Evolutionary conservation across 139 green algal species (phyloP).

Genomic region (Mesotaenium endlicherianum): DNA sequence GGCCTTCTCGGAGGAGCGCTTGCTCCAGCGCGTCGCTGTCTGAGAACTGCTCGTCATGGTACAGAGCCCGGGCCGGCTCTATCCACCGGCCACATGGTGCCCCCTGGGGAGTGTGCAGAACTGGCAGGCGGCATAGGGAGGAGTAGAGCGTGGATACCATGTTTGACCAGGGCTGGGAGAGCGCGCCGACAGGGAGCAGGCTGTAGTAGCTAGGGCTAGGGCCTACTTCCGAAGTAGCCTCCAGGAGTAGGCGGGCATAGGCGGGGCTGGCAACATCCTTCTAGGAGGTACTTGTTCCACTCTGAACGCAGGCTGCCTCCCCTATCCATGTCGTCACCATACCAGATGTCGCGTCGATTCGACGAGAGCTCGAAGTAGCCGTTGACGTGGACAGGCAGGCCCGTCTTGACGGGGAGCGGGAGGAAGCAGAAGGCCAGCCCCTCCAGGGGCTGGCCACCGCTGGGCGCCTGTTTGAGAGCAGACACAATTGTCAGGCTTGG

Average conservation of each 20-base stretch:
- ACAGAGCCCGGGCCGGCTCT: slow-evolving; percentile 38
- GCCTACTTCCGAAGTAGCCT: slow-evolving; percentile 58
- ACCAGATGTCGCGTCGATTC: slow-evolving; percentile 69
- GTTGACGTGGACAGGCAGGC: slow-evolving; percentile 73
- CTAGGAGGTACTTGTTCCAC: slow-evolving; percentile 71
- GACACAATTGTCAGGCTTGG: too few species aligned
- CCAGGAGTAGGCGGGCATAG: slow-evolving; percentile 60
- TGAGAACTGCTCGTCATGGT: slow-evolving; percentile 30
- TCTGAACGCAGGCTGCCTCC: slow-evolving; percentile 60
- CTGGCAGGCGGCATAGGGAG: slow-evolving; percentile 17
- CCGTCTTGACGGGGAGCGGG: slow-evolving; percentile 61
- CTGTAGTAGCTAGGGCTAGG: slow-evolving; percentile 44
- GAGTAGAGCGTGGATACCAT: slow-evolving; percentile 56
- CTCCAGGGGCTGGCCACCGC: background rate
- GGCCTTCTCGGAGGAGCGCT: slow-evolving; percentile 36
- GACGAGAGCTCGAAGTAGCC: slow-evolving; percentile 71
- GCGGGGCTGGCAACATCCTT: slow-evolving; percentile 55
- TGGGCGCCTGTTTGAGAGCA: background rate
- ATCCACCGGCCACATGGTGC: slow-evolving; percentile 61
- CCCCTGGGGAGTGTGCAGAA: slow-evolving; percentile 55
- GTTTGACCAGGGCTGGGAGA: slow-evolving; percentile 58
- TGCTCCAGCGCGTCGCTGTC: slow-evolving; percentile 9
- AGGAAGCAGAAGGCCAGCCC: slow-evolving; percentile 72
- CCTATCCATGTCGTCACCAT: slow-evolving; percentile 67
- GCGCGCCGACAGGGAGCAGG: slow-evolving; percentile 60